phyloP scores from a whole-genome alignment of 2,329 filamentous ascomycete genomes.

The Pseudogymnoascus sp. region DNA sequence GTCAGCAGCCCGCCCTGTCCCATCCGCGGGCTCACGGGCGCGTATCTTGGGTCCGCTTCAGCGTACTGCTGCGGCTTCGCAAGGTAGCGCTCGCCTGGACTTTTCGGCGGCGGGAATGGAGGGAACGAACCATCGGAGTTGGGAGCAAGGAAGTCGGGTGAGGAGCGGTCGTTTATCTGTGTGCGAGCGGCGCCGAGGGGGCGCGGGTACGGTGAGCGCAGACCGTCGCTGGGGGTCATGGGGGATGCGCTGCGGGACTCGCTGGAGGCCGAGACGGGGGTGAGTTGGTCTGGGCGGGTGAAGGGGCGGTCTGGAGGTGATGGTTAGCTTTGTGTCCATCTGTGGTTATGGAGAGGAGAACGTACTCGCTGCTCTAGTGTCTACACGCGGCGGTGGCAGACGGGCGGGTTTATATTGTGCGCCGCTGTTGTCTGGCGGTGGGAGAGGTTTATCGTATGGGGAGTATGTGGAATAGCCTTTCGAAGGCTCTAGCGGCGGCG shows the following conservation, averaged over 20 bases:
- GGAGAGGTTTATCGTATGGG: neutral
- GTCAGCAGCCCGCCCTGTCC: slow-evolving; percentile 42
- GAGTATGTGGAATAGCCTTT: slow-evolving; percentile 17
- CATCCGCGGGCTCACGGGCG: slow-evolving; percentile 40
- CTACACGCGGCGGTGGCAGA: slow-evolving; percentile 37
- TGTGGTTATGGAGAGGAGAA: slow-evolving; percentile 7
- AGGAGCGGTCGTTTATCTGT: slow-evolving; percentile 27
- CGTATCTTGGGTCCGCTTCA: slow-evolving; percentile 35
- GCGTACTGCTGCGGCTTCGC: slow-evolving; percentile 12
- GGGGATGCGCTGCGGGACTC: slow-evolving; percentile 57
- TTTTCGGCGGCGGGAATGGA: slow-evolving; percentile 40
- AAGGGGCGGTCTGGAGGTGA: slow-evolving; percentile 42
- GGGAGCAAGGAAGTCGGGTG: slow-evolving; percentile 34
- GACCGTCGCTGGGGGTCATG: slow-evolving; percentile 42
- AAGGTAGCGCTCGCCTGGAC: slow-evolving; percentile 13
- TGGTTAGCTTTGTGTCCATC: slow-evolving; percentile 26
- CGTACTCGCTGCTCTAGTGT: slow-evolving; percentile 47
- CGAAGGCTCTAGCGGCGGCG: slow-evolving; percentile 24
- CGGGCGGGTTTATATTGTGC: neutral
- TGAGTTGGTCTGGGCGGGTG: slow-evolving; percentile 48
- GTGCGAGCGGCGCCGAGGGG: neutral
- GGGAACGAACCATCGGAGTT: slow-evolving; percentile 46
- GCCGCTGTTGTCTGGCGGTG: neutral
- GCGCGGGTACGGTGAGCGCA: slow-evolving; percentile 30
- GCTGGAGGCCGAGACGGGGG: slow-evolving; percentile 52